phyloP scores from a whole-genome alignment of 1,139 yeast genomes.

The Kurtzmaniella quercitrusa region DNA sequence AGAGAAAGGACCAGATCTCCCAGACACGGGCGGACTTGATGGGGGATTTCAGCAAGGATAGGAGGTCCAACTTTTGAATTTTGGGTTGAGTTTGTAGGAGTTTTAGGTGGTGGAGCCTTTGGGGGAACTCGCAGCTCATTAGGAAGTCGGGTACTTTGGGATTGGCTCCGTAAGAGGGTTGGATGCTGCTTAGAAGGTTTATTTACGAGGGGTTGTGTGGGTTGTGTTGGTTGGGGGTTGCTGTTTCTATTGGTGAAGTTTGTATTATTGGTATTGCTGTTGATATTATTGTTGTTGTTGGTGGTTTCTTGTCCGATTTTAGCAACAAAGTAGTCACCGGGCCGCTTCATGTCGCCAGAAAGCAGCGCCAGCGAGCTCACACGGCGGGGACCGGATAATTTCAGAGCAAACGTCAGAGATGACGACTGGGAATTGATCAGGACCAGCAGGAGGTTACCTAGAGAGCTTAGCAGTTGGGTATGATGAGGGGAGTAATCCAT shows the following conservation, averaged over 20 bases:
- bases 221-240: too few relatives aligned
- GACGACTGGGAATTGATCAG: not conserved
- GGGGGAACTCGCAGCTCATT: not conserved
- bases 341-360: slow-evolving; percentile 21
- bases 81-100: not conserved
- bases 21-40: slow-evolving; percentile 23
- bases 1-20: slow-evolving; percentile 35
- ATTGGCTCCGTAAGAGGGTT: not conserved
- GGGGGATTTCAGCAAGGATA: not conserved
- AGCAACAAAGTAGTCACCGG: slow-evolving; percentile 40
- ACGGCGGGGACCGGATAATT: not conserved
- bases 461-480: slow-evolving; percentile 4
- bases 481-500: not conserved
- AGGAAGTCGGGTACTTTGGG: not conserved
- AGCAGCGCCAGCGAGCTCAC: slow-evolving; percentile 1
- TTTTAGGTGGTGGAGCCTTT: not conserved
- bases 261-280: slow-evolving; percentile 5
- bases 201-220: not conserved
- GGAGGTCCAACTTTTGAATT: not conserved
- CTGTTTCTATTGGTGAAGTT: not conserved
- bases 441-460: not conserved
- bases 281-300: slow-evolving; percentile 8
- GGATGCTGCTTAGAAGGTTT: not conserved
- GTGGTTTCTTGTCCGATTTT: slow-evolving; percentile 14
- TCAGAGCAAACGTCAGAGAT: not conserved